Conservation (phyloP, 257 asterid species). For the Solanum rostratum region DNA sequence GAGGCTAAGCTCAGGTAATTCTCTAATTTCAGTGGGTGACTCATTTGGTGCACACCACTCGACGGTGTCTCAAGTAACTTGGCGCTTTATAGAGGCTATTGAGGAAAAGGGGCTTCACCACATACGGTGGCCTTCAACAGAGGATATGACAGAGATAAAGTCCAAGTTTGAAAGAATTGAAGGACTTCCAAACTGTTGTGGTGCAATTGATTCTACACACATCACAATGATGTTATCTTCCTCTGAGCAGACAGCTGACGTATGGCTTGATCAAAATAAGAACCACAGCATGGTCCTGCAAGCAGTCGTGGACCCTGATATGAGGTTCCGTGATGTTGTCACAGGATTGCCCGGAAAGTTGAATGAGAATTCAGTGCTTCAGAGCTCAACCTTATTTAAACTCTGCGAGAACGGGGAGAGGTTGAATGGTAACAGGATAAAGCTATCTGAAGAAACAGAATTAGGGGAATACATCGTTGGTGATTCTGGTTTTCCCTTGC, state of each 20-base stretch:
- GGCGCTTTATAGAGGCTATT: constrained; percentile 87
- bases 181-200: constrained; percentile 88
- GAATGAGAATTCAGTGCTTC: constrained; percentile 45
- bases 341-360: constrained; percentile 85
- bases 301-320: constrained; percentile 55
- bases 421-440: constrained; percentile 27
- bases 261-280: constrained; percentile 44
- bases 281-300: constrained; percentile 80
- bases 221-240: constrained; percentile 55
- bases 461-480: constrained; percentile 60
- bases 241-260: constrained; percentile 45
- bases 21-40: constrained; percentile 64
- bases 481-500: constrained; percentile 46
- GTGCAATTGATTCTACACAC: constrained; percentile 68
- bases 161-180: constrained; percentile 42
- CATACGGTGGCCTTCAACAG: constrained; percentile 64
- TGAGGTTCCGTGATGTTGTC: constrained; percentile 55
- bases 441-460: constrained; percentile 22
- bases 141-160: constrained; percentile 33
- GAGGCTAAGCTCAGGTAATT: constrained; percentile 67
- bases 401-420: constrained; percentile 47
- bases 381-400: constrained; percentile 37
- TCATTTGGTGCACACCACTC: constrained; percentile 66
- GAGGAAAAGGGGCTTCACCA: constrained; percentile 54
- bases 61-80: constrained; percentile 81